phyloP scores from a whole-genome alignment of 1,284 basidiomycete species.

The Spongispora temasekensis region DNA sequence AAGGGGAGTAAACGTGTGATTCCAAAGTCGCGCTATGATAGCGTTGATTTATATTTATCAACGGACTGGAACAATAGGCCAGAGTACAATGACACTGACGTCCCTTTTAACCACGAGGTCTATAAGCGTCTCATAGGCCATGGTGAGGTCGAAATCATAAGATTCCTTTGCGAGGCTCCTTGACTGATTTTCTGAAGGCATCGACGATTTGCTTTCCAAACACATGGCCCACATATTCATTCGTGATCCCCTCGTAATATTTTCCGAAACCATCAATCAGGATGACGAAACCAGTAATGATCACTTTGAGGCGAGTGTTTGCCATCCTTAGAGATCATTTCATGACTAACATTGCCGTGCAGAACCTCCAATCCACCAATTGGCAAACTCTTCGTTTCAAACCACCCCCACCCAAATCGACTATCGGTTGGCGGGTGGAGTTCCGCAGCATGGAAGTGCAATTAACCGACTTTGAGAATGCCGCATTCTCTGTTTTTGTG shows the following conservation, averaged over 20 bases:
- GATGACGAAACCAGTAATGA: slow-evolving; percentile 88
- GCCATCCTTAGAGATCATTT: background rate
- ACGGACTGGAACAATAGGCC: slow-evolving; percentile 84
- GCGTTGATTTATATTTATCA: slow-evolving; percentile 93
- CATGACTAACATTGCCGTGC: slow-evolving; percentile 10
- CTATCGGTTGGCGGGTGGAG: slow-evolving; percentile 98
- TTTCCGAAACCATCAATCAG: slow-evolving; percentile 92
- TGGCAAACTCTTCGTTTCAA: slow-evolving; percentile 99
- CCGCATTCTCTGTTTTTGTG: slow-evolving; percentile 93
- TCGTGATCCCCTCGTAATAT: slow-evolving; percentile 95
- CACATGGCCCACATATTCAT: slow-evolving; percentile 98
- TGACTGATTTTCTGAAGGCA: slow-evolving; percentile 49
- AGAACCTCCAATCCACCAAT: slow-evolving; percentile 99
- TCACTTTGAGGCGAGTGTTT: slow-evolving; percentile 83
- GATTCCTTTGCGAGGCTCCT: background rate
- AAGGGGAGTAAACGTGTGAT: slow-evolving; percentile 75
- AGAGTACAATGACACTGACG: slow-evolving; percentile 89
- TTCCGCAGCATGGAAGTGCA: slow-evolving; percentile 99
- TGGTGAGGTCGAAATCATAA: slow-evolving; percentile 50
- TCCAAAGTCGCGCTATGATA: slow-evolving; percentile 97
- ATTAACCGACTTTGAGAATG: slow-evolving; percentile 98
- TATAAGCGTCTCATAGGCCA: slow-evolving; percentile 70
- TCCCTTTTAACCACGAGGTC: slow-evolving; percentile 80
- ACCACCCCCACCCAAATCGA: slow-evolving; percentile 88
- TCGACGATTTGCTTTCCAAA: slow-evolving; percentile 86